phyloP scores from a whole-genome alignment of 495 filamentous ascomycete species.

The Rhypophila decipiens region DNA sequence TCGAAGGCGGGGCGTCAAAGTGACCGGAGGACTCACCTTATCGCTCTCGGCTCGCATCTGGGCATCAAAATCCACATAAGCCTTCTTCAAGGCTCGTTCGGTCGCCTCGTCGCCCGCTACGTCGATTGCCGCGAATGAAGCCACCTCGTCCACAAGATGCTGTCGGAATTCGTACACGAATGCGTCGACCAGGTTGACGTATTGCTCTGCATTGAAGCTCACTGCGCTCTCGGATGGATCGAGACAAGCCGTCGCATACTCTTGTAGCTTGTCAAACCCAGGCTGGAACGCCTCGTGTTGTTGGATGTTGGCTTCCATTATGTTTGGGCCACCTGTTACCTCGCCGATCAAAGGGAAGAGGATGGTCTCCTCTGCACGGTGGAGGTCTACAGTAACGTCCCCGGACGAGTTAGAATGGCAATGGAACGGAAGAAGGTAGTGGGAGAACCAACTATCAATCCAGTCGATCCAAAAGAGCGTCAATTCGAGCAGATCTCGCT shows the following conservation, averaged over 20 bases:
- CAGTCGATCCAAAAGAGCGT: not conserved
- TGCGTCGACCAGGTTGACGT: not conserved
- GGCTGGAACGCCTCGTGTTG: not conserved
- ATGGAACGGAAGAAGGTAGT: too few relatives aligned
- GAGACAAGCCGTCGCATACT: not conserved
- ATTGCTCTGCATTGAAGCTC: not conserved
- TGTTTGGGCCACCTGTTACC: not conserved
- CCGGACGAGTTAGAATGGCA: not conserved
- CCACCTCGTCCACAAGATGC: not conserved
- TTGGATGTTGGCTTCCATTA: not conserved
- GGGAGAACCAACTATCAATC: not conserved
- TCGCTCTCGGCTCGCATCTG: not conserved
- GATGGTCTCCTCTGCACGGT: not conserved
- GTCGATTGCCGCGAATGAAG: not conserved
- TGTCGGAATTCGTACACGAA: not conserved
- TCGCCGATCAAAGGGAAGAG: not conserved
- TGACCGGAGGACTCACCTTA: not conserved
- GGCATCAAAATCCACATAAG: not conserved
- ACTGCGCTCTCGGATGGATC: not conserved
- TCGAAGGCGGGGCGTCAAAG: not conserved
- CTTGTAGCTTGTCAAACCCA: not conserved
- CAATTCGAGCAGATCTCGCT: not conserved
- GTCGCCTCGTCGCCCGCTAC: not conserved
- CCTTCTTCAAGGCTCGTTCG: not conserved
- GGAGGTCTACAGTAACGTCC: not conserved